These are phyloP conservation scores for Pythium sp. DNA, from an alignment of 352 stramenopile genomes.

Conservation along the genomic window DNA sequence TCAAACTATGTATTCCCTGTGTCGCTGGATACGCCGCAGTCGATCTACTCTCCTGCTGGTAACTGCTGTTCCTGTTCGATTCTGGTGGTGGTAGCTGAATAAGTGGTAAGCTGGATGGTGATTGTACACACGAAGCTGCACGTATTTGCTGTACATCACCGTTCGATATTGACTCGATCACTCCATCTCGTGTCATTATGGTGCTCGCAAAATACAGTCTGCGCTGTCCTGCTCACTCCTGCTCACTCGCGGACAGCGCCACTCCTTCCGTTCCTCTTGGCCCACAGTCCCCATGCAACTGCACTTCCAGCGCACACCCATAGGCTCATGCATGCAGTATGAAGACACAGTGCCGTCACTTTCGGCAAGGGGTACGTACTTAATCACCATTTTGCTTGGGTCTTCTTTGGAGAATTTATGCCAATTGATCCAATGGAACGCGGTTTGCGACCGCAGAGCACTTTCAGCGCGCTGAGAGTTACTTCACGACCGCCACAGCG, in stretches of 20 bases:
- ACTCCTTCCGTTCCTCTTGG: neutral
- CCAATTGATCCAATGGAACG: slow-evolving; percentile 61
- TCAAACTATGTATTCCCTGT: neutral
- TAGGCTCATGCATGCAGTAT: neutral
- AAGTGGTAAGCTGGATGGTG: neutral
- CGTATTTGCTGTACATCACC: neutral
- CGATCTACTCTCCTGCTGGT: neutral
- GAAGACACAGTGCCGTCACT: neutral
- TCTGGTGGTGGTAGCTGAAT: neutral
- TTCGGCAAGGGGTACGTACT: slow-evolving; percentile 53
- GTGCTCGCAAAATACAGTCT: neutral
- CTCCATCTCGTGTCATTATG: neutral
- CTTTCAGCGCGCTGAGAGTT: slow-evolving; percentile 21
- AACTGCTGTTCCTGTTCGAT: neutral
- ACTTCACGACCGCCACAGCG: slow-evolving; percentile 43
- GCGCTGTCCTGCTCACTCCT: neutral
- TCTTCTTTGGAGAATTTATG: slow-evolving; percentile 89
- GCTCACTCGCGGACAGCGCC: slow-evolving; percentile 1
- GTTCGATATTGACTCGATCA: neutral
- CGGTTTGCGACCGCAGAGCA: slow-evolving; percentile 21
- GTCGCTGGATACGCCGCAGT: neutral
- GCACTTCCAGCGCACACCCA: neutral
- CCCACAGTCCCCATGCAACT: neutral
- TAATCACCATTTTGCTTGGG: slow-evolving; percentile 89
- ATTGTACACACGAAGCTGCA: neutral